Evolutionary conservation across 768 basidiomycete genomes (phyloP).

Genomic region (Harrya chromipes): DNA sequence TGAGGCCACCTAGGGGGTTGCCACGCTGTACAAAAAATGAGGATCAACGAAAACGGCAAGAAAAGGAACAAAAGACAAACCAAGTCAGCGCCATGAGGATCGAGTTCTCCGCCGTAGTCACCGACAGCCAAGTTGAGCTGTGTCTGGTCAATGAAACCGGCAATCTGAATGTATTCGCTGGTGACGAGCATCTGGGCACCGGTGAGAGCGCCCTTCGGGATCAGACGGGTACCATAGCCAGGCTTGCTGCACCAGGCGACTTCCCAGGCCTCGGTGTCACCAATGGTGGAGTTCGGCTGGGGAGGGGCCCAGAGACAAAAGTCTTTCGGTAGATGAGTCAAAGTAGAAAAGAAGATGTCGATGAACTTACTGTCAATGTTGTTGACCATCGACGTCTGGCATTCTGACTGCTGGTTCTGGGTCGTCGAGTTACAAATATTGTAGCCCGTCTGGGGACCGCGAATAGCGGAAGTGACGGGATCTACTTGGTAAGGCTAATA

Average conservation of each 20-base stretch:
- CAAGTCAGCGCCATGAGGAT: constrained; percentile 70
- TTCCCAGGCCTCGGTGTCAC: constrained; percentile 61
- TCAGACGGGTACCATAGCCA: constrained; percentile 65
- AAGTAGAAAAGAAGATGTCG: neutral
- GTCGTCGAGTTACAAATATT: constrained; percentile 70
- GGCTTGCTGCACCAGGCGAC: constrained; percentile 74
- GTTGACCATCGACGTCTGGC: constrained; percentile 71
- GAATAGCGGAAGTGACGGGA: constrained; percentile 36
- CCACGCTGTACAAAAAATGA: constrained; percentile 48
- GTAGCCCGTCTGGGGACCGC: constrained; percentile 63
- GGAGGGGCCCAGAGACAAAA: constrained; percentile 69
- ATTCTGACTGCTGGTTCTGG: constrained; percentile 54
- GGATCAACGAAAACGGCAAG: constrained; percentile 11
- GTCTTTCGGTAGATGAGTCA: constrained; percentile 42
- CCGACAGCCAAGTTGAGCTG: constrained; percentile 45
- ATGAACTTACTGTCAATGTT: constrained; percentile 36
- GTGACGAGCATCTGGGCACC: constrained; percentile 67
- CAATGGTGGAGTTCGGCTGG: constrained; percentile 49
- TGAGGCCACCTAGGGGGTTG: constrained; percentile 71
- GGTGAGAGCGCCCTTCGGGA: constrained; percentile 57
- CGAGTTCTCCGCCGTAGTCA: constrained; percentile 77
- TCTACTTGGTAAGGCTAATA: constrained; percentile 53
- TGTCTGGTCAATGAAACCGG: constrained; percentile 65
- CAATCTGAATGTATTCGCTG: constrained; percentile 53
- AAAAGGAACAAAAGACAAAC: constrained; percentile 27